These are phyloP conservation scores for Clarkia xantiana DNA, from an alignment of 345 rosid genomes.

Conservation along the genomic window DNA sequence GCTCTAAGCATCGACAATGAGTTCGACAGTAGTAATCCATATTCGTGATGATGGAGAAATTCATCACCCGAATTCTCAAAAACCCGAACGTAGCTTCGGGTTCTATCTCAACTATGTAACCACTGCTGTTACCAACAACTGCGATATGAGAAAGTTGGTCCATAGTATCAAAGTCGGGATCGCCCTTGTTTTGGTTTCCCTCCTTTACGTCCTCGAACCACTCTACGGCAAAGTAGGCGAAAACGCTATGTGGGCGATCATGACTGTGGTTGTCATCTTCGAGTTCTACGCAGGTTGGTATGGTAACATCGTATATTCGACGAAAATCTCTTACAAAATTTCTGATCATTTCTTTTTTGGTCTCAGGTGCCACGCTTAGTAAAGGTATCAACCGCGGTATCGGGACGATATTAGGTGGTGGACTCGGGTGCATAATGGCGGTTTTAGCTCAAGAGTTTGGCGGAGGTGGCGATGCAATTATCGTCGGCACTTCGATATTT, in stretches of 20 bases:
- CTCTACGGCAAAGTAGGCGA: constrained; percentile 45
- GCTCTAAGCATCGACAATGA: neutral
- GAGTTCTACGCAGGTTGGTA: constrained; percentile 57
- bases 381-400: constrained; percentile 58
- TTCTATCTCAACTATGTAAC: too few relatives aligned
- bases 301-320: neutral
- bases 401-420: constrained; percentile 54
- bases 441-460: constrained; percentile 28
- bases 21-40: constrained; percentile 5
- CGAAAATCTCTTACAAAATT: too few relatives aligned
- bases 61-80: neutral
- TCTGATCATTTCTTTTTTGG: neutral
- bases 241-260: constrained; percentile 72
- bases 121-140: constrained; percentile 9
- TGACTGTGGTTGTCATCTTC: constrained; percentile 66
- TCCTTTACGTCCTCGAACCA: constrained; percentile 41
- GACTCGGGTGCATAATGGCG: constrained; percentile 41
- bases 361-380: constrained; percentile 54
- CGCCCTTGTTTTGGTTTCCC: constrained; percentile 49
- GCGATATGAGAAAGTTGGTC: constrained; percentile 19
- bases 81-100: too few relatives aligned
- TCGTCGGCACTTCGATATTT: constrained; percentile 30
- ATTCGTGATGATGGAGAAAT: constrained; percentile 5
- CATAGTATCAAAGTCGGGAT: constrained; percentile 54
- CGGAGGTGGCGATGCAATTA: constrained; percentile 28